phyloP scores from a whole-genome alignment of 192 early-diverging fungal genomes.

The Coemansia pectinata region DNA sequence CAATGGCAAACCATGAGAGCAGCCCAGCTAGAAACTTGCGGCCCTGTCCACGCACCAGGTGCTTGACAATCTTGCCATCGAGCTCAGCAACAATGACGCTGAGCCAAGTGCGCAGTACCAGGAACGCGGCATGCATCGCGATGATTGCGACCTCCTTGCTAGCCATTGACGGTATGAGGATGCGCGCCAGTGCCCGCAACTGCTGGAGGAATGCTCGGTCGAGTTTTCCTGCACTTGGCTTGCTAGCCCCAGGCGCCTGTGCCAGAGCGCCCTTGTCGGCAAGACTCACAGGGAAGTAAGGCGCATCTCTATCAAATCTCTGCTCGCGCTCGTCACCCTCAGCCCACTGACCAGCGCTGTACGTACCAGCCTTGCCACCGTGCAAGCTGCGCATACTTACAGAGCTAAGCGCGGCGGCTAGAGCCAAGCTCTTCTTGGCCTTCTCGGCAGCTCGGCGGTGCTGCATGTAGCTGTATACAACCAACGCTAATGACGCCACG shows the following conservation, averaged over 20 bases:
- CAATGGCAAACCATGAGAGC: constrained; percentile 90
- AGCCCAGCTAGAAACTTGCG: constrained; percentile 75
- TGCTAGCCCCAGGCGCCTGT: background rate
- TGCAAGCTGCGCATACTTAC: constrained; percentile 48
- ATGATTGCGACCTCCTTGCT: constrained; percentile 83
- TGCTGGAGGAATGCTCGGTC: constrained; percentile 55
- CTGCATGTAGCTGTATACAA: constrained; percentile 51
- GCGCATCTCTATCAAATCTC: constrained; percentile 45
- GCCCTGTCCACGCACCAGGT: constrained; percentile 85
- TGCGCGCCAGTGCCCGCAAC: constrained; percentile 71
- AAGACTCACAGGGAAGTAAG: constrained; percentile 25
- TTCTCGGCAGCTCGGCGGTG: constrained; percentile 44
- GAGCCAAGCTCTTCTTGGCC: constrained; percentile 45
- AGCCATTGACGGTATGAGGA: constrained; percentile 77
- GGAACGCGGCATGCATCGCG: constrained; percentile 78
- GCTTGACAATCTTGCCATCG: constrained; percentile 92
- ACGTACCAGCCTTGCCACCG: constrained; percentile 17
- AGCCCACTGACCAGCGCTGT: constrained; percentile 38
- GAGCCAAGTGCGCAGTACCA: constrained; percentile 89
- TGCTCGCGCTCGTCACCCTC: constrained; percentile 49
- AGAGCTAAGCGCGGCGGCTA: constrained; percentile 28
- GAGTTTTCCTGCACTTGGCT: constrained; percentile 18
- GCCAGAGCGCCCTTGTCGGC: constrained; percentile 7
- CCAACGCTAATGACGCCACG: constrained; percentile 29
- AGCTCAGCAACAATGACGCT: constrained; percentile 89